Conservation (phyloP, 352 stramenopile genomes). For the Globisporangium paddicum region DNA sequence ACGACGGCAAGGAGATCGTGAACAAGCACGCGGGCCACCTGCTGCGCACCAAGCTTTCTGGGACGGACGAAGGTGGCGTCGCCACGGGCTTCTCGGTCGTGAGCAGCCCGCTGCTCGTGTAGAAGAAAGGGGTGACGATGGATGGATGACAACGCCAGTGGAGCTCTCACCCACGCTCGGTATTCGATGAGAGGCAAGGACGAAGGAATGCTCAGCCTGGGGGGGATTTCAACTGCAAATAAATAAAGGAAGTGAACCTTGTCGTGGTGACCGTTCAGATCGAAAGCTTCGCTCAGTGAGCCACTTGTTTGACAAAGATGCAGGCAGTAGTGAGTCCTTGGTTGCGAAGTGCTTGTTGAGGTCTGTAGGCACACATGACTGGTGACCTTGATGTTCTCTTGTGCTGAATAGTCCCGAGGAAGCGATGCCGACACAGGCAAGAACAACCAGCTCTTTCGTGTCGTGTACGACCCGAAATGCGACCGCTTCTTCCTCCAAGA, state of each 20-base stretch:
- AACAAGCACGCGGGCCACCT: slow-evolving; percentile 95
- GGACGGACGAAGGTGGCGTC: slow-evolving; percentile 96
- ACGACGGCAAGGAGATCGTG: slow-evolving; percentile 78
- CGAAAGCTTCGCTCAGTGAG: neutral
- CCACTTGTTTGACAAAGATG: neutral
- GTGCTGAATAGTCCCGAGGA: neutral
- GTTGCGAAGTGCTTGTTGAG: neutral
- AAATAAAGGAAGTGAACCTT: neutral
- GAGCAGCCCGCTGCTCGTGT: slow-evolving; percentile 86
- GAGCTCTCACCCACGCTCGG: neutral
- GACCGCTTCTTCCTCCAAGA: slow-evolving; percentile 51
- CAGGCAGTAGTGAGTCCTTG: neutral
- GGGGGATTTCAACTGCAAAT: neutral
- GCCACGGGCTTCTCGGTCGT: slow-evolving; percentile 93
- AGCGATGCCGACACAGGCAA: neutral
- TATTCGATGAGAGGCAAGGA: neutral
- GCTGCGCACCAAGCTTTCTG: slow-evolving; percentile 93
- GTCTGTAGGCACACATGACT: no score
- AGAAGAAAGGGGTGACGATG: slow-evolving; percentile 13
- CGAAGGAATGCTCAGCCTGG: neutral
- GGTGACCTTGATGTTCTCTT: no score
- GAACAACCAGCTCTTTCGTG: slow-evolving; percentile 19
- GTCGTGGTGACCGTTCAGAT: neutral
- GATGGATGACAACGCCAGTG: neutral
- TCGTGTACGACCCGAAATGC: slow-evolving; percentile 40